Base-by-base conservation (phyloP, 495 filamentous ascomycete genomes). In the Neurospora sp. region DNA sequence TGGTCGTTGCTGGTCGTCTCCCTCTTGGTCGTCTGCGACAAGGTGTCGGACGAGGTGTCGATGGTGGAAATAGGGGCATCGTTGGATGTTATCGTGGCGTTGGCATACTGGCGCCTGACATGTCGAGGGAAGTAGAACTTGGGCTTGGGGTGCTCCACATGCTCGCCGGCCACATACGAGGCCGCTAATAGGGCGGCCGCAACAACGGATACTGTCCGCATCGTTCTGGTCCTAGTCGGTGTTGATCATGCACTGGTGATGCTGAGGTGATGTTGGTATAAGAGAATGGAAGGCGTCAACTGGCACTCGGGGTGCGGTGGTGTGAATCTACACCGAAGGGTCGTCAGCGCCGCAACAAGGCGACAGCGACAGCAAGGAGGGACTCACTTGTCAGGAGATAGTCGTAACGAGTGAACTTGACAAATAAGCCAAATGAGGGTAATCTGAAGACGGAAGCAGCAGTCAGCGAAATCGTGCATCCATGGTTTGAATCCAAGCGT, bases 401-500 rank as follows among this genome's bases (percentile, higher is more conserved):
- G 54, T 76, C 78, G 78, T 82, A 90, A 90, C 85, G 88, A 89
- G 85, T 87, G 88, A 86, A 90, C 86, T 90, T 89, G 88, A 89
- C 87, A 86, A 82, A 77, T 70, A 80, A 76, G 85, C 83, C 85
- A 84, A 89, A 88, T 82, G 86, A 89, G 83, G 79, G 88, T 88
- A 81, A 80, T 85, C 85, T 86, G 77, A 62, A 73, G 38, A 72
- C 41, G 59, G 70, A 48, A 54, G 66, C 71, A 74, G 59, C 71
- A 48, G 76, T 85, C 69, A 83, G 81, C 20, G 70, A 73, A 70
- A 44, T 39, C 41, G 31, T n/a, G 31, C 31, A 20, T 48, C 38
- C 62, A 59, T 42, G 54, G 70, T 73, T 69, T 35, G 27, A 46
- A 69, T 62, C 48, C 31, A 69, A 59, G 73, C 72, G 77, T 78